These are phyloP conservation scores for Tetrahymena thermophila DNA, from an alignment of 73 alveolate genomes.

Conservation along the genomic window DNA sequence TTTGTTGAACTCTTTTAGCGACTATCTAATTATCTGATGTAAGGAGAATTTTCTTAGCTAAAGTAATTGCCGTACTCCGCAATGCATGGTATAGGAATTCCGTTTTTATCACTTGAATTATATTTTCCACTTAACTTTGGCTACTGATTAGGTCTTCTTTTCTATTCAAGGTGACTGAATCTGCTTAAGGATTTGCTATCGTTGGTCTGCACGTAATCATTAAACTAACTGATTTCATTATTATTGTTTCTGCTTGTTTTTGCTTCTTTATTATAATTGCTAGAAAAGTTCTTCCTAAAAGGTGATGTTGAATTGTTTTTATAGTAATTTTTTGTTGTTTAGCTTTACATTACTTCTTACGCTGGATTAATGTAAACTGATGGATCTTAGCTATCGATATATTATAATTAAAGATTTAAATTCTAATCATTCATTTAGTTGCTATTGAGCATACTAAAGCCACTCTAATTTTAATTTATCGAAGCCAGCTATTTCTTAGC, in stretches of 20 bases:
- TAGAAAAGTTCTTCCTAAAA: not conserved
- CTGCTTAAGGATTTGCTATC: not conserved
- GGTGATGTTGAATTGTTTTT: not conserved
- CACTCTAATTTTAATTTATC: not conserved
- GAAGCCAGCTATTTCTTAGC: not conserved
- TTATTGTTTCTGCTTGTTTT: not conserved
- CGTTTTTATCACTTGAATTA: not conserved
- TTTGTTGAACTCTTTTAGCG: not conserved
- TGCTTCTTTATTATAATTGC: not conserved
- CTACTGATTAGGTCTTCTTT: not conserved
- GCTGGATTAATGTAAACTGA: not conserved
- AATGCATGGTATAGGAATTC: not conserved
- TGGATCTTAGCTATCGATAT: not conserved
- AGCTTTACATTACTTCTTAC: not conserved
- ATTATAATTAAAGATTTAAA: not conserved
- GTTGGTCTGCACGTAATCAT: not conserved
- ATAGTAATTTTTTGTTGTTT: not conserved
- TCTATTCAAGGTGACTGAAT: not conserved
- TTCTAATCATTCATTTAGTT: not conserved
- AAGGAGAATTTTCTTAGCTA: not conserved
- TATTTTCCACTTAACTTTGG: not conserved
- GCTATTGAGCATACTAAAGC: not conserved
- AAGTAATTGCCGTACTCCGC: not conserved
- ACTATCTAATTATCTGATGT: not conserved
- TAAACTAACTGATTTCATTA: not conserved